Base-by-base conservation (phyloP, 2,329 filamentous ascomycete genomes). In the Pyricularia pennisetigena region DNA sequence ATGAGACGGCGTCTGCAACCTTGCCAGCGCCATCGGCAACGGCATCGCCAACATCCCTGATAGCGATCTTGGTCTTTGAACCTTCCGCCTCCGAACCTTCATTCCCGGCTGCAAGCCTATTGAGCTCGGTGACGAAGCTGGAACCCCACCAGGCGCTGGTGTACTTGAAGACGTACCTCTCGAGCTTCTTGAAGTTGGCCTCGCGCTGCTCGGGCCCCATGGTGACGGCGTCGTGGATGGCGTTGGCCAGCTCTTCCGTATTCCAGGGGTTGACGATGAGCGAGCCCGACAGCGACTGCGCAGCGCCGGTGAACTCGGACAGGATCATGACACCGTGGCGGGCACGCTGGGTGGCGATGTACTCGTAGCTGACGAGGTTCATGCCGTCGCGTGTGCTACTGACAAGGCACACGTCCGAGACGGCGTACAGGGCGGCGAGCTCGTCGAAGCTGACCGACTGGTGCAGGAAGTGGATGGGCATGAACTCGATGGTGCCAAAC, bases 191-290 rank as follows among this genome's bases (percentile, higher is more conserved):
- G 81, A 92, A 97, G 79, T 97, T 97, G 69, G 89, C 83, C 70
- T 90, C 88, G 67, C 93, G 88, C 80, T 95, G 91, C 79, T 97
- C 94, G 23, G 93, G 88, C 67, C 90, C 90, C 93, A 98, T 97
- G 68, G 94, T 97, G 62, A 98, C 93, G n/a, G 94, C 93, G 72
- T 97, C 93, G 78, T 97, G 91, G 72, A 98, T 94, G 6, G 94
- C 92, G 74, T 93, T 92, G 59, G 94, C 94, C 54, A 98, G 83
- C 78, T 98, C 94, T 76, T 97, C 94, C 0, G 94, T 97, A 78
- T 98, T 98, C 95, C 95, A 99, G 0, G 95, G 95, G 79, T 99
- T 99, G 75, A 98, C 92, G 68, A 98, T 94, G 67, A 98, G 84
- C 73, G 92, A 93, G 70, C 94, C 94, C 73, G 97, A 97, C 69